phyloP scores from a whole-genome alignment of 2,329 filamentous ascomycete genomes.

The Aquanectria penicillioides region DNA sequence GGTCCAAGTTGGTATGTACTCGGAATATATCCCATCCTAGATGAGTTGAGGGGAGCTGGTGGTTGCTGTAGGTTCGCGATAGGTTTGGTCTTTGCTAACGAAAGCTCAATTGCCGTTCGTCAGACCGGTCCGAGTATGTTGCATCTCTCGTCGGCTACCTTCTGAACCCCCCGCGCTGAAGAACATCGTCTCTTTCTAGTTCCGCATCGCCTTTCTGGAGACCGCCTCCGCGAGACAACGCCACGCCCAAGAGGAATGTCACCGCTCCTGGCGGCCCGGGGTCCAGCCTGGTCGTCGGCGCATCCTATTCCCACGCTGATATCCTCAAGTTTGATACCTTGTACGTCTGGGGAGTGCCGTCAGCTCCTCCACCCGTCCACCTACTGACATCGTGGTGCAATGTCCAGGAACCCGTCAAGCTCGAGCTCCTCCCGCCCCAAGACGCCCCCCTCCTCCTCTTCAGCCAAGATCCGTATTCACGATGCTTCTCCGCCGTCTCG shows the following conservation, averaged over 20 bases:
- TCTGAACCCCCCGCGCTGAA: slow-evolving; percentile 40
- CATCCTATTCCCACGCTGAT: slow-evolving; percentile 95
- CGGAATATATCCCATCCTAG: slow-evolving; percentile 11
- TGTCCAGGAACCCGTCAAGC: slow-evolving; percentile 66
- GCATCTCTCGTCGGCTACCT: slow-evolving; percentile 17
- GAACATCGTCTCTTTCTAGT: slow-evolving; percentile 58
- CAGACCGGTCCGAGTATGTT: slow-evolving; percentile 73
- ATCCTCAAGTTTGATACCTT: slow-evolving; percentile 87
- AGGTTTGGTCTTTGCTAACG: slow-evolving; percentile 37
- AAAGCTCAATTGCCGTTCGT: slow-evolving; percentile 32
- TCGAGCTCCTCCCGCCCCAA: slow-evolving; percentile 71
- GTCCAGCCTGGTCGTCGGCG: slow-evolving; percentile 83
- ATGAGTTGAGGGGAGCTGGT: slow-evolving; percentile 10
- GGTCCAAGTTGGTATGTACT: slow-evolving; percentile 93
- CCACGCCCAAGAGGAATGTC: slow-evolving; percentile 61
- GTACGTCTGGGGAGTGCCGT: slow-evolving; percentile 58
- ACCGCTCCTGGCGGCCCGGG: slow-evolving; percentile 60
- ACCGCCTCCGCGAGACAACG: slow-evolving; percentile 64
- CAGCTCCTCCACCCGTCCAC: background rate
- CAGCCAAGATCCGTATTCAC: slow-evolving; percentile 58
- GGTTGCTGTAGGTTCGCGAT: slow-evolving; percentile 23
- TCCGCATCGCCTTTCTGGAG: slow-evolving; percentile 90
- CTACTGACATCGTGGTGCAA: slow-evolving; percentile 20
- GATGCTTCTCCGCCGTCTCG: slow-evolving; percentile 67
- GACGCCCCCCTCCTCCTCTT: slow-evolving; percentile 75